Evolutionary conservation across 345 rosid species (phyloP), one percentile per base, ranked within the genome.

Genomic region (Sapria himalayana): DNA sequence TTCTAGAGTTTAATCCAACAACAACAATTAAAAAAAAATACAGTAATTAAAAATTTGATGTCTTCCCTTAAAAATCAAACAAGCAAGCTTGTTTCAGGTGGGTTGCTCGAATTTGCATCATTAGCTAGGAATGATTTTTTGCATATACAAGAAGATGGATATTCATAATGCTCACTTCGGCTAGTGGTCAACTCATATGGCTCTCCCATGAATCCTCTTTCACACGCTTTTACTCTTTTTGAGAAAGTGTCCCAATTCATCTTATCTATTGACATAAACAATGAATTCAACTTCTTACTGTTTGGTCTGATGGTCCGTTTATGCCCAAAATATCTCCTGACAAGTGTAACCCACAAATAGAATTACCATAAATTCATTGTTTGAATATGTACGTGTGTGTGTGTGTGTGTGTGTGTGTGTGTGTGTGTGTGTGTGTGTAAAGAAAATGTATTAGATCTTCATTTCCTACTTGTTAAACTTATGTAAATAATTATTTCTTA

Each of bases 201-300:
- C 61, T 91, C 96, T 22, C 99, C 99, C 89, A 84, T 75, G 61
- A 78, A 91, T 54, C 94, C 99, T 48, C 82, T 82, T 60, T 91
- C 93, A 54, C 67, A 60, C 4, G 84, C 62, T 63, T 78, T 91
- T n/a, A 91, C 89, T 57, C 70, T 84, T 54, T 58, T 73, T 47
- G 94, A 58, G 37, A 91, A 80, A 11, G 78, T 62, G 31, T 72
- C 71, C 96, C 89, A 84, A 45, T 66, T 76, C 89, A 80, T 84
- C 58, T 36, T 47, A 9, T 66, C 60, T 20, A 85, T 70, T 48
- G 57, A 59, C 79, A 61, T 64, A 51, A 91, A 80, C 52, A 91
- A 57, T 24, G 76, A 52, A 59, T 92, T 73, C 2, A 91, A 89
- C 69, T 59, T 75, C 67, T 72, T 91, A 10, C 93, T 92, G 45